A percentile compares a stretch with the other conserved stretches of the same genome.
These are phyloP conservation scores for Metarhizium anisopliae DNA, from an alignment of 2,329 filamentous ascomycete genomes.

Conservation along the genomic window DNA sequence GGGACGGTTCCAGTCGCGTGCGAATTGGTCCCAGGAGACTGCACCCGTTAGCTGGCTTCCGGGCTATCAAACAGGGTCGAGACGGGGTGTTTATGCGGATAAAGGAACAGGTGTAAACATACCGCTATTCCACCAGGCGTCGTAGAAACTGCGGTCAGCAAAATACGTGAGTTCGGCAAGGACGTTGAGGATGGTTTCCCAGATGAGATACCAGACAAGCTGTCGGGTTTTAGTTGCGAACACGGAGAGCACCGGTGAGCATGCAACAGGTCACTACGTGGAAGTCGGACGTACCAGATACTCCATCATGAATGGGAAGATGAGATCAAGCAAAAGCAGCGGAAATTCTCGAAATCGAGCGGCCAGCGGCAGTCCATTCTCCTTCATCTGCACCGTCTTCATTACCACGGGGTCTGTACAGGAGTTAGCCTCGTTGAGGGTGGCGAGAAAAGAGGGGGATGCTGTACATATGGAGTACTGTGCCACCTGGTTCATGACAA, in stretches of 20 bases:
- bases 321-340: constrained; percentile 64
- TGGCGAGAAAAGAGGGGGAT: too few relatives aligned
- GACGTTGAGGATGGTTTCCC: constrained; percentile 67
- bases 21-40: constrained; percentile 67
- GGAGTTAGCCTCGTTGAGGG: constrained; percentile 3
- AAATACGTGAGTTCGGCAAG: constrained; percentile 69
- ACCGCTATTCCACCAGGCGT: constrained; percentile 55
- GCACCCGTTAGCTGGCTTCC: neutral
- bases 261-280: neutral
- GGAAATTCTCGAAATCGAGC: constrained; percentile 60
- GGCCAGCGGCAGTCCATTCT: constrained; percentile 49
- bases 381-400: constrained; percentile 57
- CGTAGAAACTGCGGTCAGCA: constrained; percentile 66
- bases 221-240: constrained; percentile 8
- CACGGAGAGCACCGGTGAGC: neutral
- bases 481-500: constrained; percentile 71
- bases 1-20: constrained; percentile 69
- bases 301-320: constrained; percentile 73
- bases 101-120: constrained; percentile 8
- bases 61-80: too few relatives aligned
- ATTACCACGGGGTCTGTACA: constrained; percentile 57
- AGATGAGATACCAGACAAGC: constrained; percentile 74
- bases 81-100: neutral
- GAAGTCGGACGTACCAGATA: constrained; percentile 42
- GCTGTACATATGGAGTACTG: constrained; percentile 59